phyloP scores from a whole-genome alignment of 306 rosid genomes.

The Acacia acuminata region DNA sequence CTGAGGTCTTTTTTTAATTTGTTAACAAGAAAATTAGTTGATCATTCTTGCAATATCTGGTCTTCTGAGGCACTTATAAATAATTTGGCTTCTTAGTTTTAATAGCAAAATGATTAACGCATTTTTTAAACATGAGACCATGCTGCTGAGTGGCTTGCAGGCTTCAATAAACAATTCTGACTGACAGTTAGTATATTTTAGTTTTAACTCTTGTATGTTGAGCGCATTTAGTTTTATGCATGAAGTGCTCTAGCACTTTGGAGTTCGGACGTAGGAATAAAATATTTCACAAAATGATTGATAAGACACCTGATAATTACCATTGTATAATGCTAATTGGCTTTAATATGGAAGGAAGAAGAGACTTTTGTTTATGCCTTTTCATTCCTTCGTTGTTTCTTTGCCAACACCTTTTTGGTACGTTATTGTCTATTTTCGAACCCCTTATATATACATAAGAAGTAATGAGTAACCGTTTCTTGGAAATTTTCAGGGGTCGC shows the following conservation, averaged over 20 bases:
- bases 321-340: slow-evolving; percentile 5
- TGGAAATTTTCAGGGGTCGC: slow-evolving; percentile 67
- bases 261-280: slow-evolving; percentile 9
- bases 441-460: neutral
- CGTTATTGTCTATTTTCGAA: slow-evolving; percentile 16
- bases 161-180: neutral
- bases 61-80: too few relatives aligned
- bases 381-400: neutral
- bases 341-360: slow-evolving; percentile 28
- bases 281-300: slow-evolving; percentile 17
- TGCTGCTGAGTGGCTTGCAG: neutral
- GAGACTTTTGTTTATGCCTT: slow-evolving; percentile 9
- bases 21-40: too few relatives aligned
- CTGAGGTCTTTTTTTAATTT: too few relatives aligned
- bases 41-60: too few relatives aligned
- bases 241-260: slow-evolving; percentile 20
- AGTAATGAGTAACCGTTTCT: slow-evolving; percentile 8
- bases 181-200: neutral
- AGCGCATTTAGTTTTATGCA: slow-evolving; percentile 12
- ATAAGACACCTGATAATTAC: neutral
- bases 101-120: too few relatives aligned
- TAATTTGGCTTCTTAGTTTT: too few relatives aligned
- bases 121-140: too few relatives aligned
- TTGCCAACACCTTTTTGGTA: slow-evolving; percentile 18
- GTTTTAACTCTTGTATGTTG: slow-evolving; percentile 1